A percentile compares a stretch with the other conserved stretches of the same genome.
Evolutionary conservation across 306 rosid genomes (phyloP).

Genomic region (Quercus alba): DNA sequence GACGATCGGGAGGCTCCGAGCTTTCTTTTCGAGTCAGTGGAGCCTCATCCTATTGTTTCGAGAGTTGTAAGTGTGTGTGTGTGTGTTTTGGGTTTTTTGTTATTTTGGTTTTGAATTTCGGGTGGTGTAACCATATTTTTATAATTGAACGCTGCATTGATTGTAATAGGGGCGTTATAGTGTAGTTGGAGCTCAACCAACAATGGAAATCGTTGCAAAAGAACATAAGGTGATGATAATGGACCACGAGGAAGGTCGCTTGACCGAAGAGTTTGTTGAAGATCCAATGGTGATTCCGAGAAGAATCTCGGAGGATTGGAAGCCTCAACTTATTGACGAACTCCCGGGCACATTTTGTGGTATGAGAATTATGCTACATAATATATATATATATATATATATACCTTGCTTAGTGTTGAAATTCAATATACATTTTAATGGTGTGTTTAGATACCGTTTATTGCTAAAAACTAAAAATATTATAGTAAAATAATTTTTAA

Average conservation of each 20-base stretch:
- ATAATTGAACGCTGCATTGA: conserved; percentile 15
- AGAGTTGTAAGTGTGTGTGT: conserved; percentile 23
- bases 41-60: conserved; percentile 38
- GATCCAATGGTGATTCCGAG: conserved; percentile 66
- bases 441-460: no score
- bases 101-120: conserved; percentile 4
- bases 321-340: conserved; percentile 44
- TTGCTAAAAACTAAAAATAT: rapidly evolving
- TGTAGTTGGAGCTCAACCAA: conserved; percentile 73
- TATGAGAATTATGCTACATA: conserved; percentile 20
- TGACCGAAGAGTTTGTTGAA: conserved; percentile 52
- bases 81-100: not conserved
- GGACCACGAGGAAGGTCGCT: conserved; percentile 56
- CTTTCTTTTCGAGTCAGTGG: conserved; percentile 82
- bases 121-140: not conserved
- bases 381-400: not conserved
- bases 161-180: conserved; percentile 74
- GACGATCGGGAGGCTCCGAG: conserved; percentile 80
- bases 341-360: conserved; percentile 92
- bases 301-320: conserved; percentile 64
- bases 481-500: no score
- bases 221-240: conserved; percentile 60
- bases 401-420: no score
- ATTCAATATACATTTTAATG: no score
- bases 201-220: conserved; percentile 76